phyloP scores from a whole-genome alignment of 148 eudicot genomes.

The Vaccinium macrocarpon region DNA sequence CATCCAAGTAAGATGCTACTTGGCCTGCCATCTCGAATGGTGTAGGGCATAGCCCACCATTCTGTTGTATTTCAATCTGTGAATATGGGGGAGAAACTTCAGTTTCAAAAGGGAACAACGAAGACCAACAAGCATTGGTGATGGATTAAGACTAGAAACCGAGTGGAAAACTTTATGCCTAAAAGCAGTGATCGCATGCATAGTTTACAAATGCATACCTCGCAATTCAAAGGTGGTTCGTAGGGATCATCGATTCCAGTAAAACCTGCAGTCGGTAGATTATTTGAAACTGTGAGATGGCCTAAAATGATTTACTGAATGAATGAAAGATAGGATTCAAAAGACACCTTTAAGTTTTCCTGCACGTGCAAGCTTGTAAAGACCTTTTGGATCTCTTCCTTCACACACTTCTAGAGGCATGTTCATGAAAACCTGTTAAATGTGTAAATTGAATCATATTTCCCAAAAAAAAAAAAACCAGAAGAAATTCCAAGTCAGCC shows the following conservation, averaged over 20 bases:
- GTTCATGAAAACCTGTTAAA: slow-evolving; percentile 81
- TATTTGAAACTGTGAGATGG: slow-evolving; percentile 1
- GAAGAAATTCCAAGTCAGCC: slow-evolving; percentile 5
- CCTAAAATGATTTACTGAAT: background rate
- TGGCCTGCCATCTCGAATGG: slow-evolving; percentile 73
- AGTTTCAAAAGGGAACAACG: background rate
- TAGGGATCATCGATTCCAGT: slow-evolving; percentile 97
- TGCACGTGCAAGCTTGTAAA: slow-evolving; percentile 94
- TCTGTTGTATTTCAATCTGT: slow-evolving; percentile 61
- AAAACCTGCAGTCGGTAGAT: slow-evolving; percentile 54
- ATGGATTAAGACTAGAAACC: background rate
- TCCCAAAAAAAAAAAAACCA: background rate
- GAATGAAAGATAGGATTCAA: background rate
- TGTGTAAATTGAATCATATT: background rate
- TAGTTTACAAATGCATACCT: slow-evolving; percentile 44
- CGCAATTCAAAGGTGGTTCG: slow-evolving; percentile 77
- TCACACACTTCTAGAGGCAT: slow-evolving; percentile 86
- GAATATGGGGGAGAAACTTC: slow-evolving; percentile 11
- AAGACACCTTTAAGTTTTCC: slow-evolving; percentile 82
- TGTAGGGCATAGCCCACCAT: slow-evolving; percentile 57
- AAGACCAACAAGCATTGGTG: background rate
- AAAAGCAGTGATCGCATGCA: background rate
- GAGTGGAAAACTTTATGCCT: background rate
- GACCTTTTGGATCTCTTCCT: slow-evolving; percentile 86
- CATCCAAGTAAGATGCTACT: slow-evolving; percentile 76